Percentiles rank a stretch among this genome's conserved stretches.
These are phyloP conservation scores for Suhomyces vadensis DNA, from an alignment of 805 yeast species.

Conservation along the genomic window DNA sequence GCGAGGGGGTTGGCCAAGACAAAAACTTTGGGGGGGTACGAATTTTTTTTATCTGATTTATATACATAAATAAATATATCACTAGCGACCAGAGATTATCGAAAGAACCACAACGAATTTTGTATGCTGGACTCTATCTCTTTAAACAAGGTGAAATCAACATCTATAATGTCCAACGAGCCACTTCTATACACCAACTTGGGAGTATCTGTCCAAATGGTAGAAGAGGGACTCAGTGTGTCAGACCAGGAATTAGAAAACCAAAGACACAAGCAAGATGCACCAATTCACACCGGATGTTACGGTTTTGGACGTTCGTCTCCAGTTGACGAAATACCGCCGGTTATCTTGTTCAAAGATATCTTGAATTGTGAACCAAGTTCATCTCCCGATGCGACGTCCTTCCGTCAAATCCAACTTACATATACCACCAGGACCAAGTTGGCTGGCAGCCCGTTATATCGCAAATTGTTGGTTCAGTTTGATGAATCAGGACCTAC, in stretches of 20 bases:
- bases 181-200: slow-evolving; percentile 1
- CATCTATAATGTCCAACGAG: slow-evolving; percentile 3
- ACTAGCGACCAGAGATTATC: background rate
- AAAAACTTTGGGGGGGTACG: too few relatives aligned
- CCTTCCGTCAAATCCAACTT: background rate
- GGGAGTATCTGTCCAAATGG: slow-evolving; percentile 1
- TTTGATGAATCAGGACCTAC: slow-evolving; percentile 1
- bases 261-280: background rate
- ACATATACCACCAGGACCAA: slow-evolving; percentile 1
- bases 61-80: background rate
- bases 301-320: background rate
- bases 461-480: background rate
- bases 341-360: slow-evolving; percentile 3
- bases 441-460: background rate
- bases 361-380: slow-evolving; percentile 1
- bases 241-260: background rate
- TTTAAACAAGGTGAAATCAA: background rate
- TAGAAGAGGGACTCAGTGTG: background rate
- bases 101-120: background rate
- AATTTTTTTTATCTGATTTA: background rate
- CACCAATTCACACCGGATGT: background rate
- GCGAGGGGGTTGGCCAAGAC: too few relatives aligned
- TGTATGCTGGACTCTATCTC: background rate
- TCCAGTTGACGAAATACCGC: background rate
- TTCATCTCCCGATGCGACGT: background rate